Evolutionary conservation across 306 rosid species (phyloP), one percentile per base, ranked within the genome.

Genomic region (Lithocarpus polystachyus): DNA sequence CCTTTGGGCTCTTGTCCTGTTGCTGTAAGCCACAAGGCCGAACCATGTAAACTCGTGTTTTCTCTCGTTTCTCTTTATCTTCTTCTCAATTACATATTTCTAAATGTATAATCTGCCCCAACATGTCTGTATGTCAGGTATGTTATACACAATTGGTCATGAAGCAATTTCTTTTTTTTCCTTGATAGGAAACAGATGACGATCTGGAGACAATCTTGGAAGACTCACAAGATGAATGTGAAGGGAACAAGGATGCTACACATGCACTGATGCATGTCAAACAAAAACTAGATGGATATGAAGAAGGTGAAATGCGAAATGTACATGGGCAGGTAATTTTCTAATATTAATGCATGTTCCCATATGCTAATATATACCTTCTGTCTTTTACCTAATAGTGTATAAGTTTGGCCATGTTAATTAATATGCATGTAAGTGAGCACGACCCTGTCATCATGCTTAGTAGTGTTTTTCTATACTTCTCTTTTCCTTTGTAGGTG

Each of bases 181-280:
- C 75, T 69, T 64, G 40, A 59, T 79, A 87, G 98, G 97, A 94
- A 72, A 88, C 80, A 74, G 97, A 94, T 73, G 87, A 88, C 37
- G 95, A 92, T 85, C 72, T 88, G 75, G 94, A 79, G 60, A 64
- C 92, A 74, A 78, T 87, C 85, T 87, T 89, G 81, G 93, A 89
- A 80, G 95, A 87, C 64, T 86, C 86, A 11, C 91, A 86, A 74
- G 87, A 89, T 78, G 92, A 89, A 54, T 87, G 82, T 69, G 97
- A 92, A 85, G 97, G 98, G 62, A 94, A 94, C 87, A 91, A 89
- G 89, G 98, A 94, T 70, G 98, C 97, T 74, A 86, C 98, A 9
- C 98, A 95, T 56, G 97, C 97, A 10, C 85, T 94, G 75, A 73
- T 94, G 87, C 97, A 95, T 68, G 98, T 94, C 81, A 94, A 91